These are phyloP conservation scores for Pilobolus umbonatus DNA, from an alignment of 192 early-diverging fungal genomes.

Conservation along the genomic window DNA sequence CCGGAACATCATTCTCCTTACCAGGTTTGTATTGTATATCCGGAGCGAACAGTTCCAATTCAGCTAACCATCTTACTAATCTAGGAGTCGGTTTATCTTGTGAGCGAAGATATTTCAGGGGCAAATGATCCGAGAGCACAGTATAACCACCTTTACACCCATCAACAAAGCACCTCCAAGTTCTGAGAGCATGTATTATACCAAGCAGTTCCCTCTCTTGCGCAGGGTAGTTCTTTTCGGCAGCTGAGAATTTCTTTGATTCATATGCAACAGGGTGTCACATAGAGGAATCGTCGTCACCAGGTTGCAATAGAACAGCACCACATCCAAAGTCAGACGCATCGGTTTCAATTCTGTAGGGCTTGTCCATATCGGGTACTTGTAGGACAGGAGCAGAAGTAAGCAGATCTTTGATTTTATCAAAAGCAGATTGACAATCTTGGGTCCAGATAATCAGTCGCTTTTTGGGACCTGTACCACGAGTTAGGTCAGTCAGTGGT, in stretches of 20 bases:
- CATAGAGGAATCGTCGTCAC: neutral
- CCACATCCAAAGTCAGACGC: slow-evolving; percentile 1
- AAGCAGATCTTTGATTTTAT: neutral
- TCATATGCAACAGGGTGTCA: slow-evolving; percentile 30
- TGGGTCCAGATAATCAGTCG: neutral
- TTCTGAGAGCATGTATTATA: slow-evolving; percentile 9
- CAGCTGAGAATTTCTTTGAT: slow-evolving; percentile 27
- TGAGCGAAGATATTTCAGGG: neutral
- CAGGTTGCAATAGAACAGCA: slow-evolving; percentile 3
- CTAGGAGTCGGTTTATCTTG: slow-evolving; percentile 1
- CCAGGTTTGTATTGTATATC: slow-evolving; percentile 6
- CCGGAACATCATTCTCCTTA: slow-evolving; percentile 1
- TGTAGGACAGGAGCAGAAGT: neutral
- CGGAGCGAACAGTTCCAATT: slow-evolving; percentile 4
- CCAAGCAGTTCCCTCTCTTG: slow-evolving; percentile 6
- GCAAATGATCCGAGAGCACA: slow-evolving; percentile 1
- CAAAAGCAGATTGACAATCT: neutral
- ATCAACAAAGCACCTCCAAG: slow-evolving; percentile 8
- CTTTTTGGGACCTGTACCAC: neutral
- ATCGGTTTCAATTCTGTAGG: neutral
- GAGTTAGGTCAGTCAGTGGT: slow-evolving; percentile 6
- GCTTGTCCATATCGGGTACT: neutral
- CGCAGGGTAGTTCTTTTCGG: slow-evolving; percentile 24
- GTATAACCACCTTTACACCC: neutral
- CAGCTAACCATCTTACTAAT: neutral